phyloP scores from a whole-genome alignment of 768 basidiomycete genomes.

The Tylopilus plumbeoviolaceoides region DNA sequence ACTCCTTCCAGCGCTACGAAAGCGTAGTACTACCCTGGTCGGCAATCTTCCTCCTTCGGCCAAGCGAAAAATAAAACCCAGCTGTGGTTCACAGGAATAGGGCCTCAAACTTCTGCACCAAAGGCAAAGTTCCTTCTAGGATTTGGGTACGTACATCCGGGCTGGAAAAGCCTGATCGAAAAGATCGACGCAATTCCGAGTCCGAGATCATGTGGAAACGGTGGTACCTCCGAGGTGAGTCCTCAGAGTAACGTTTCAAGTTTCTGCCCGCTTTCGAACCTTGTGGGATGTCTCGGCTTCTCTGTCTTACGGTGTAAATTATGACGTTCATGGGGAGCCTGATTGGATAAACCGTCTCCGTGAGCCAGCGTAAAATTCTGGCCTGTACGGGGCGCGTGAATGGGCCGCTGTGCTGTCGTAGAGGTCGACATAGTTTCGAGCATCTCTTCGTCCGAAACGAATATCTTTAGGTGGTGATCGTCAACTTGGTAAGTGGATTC shows the following conservation, averaged over 20 bases:
- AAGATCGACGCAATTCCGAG: slow-evolving; percentile 40
- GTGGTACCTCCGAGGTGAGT: slow-evolving; percentile 17
- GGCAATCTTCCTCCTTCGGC: slow-evolving; percentile 6
- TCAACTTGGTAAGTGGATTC: slow-evolving; percentile 42
- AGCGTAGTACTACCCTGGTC: too few relatives aligned
- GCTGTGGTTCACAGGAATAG: slow-evolving; percentile 35
- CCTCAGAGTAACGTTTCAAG: too few relatives aligned
- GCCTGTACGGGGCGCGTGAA: slow-evolving; percentile 13
- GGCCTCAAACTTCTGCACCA: slow-evolving; percentile 41
- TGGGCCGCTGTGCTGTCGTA: slow-evolving; percentile 24
- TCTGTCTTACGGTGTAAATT: slow-evolving; percentile 16
- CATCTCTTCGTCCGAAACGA: slow-evolving; percentile 54
- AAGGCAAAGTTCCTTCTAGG: slow-evolving; percentile 41
- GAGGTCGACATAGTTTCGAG: slow-evolving; percentile 41
- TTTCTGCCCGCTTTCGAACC: too few relatives aligned
- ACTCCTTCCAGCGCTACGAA: too few relatives aligned
- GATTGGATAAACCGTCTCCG: slow-evolving; percentile 23
- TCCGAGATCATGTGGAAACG: slow-evolving; percentile 31
- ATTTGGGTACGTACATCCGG: slow-evolving; percentile 40
- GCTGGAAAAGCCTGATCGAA: slow-evolving; percentile 17
- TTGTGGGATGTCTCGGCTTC: neutral
- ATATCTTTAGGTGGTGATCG: slow-evolving; percentile 57
- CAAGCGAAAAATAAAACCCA: slow-evolving; percentile 43
- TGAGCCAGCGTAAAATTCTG: neutral
- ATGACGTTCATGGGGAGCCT: slow-evolving; percentile 8